Evolutionary conservation across 805 yeast species (phyloP), one percentile per base, ranked within the genome.

Genomic region (Cyberlindnera bimundalis): DNA sequence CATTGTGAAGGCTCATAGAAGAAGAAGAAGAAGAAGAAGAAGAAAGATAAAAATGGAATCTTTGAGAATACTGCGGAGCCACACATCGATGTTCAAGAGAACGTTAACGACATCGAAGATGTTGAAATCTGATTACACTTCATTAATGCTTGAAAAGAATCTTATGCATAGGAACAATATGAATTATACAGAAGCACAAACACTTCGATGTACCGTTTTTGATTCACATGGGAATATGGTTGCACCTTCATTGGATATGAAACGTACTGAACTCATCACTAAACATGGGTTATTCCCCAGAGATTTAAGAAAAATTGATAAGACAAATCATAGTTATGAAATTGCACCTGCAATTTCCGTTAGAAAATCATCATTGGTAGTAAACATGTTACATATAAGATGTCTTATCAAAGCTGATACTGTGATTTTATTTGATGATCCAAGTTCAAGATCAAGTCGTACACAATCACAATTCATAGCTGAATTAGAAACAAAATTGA

Each of bases 231-330:
- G 98, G 0, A 73, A 78, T 30, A 79, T 86, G 18, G 70, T 73
- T 1, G 79, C 84, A 0, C 81, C 84, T 2, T 81, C 91, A 2
- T 73, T 79, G 33, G 84, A 80, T 53, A 79, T 83, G 60, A 86
- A 87, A 46, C 77, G 87, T 55, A 73, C 84, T 37, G 81, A 79
- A 39, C 74, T 91, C 45, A 70, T 91, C 9, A 70, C 79, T 24
- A 78, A 80, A 48, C 86, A 90, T 59, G 87, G 86, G 11, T 62
- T 91, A 19, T 77, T 84, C 43, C 96, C 98, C 0, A 70, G 99
- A 60, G 99, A 91, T 61, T 67, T 91, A 50, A 69, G 99, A 16
- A 91, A 90, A 57, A 81, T 91, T 39, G 98, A 91, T 35, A 76
- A 85, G 42, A 81, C 49, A 8, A 46, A 46, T 10, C 39, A 47